Evolutionary conservation across 441 rosid genomes (phyloP).

Genomic region (Populus hybrid): DNA sequence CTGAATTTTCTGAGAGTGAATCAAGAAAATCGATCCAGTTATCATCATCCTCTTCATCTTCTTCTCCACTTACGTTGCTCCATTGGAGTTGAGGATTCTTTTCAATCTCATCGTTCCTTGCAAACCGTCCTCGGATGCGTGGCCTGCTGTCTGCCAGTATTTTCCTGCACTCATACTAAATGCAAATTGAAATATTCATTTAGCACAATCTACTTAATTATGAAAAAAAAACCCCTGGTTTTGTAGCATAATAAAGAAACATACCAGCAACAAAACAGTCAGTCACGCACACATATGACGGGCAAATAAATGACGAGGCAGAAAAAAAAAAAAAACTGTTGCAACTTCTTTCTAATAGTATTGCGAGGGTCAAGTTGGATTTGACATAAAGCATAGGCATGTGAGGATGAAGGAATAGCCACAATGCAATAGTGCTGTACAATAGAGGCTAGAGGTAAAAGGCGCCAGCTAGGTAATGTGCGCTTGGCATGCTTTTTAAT

Average conservation of each 20-base stretch:
- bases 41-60: constrained; percentile 59
- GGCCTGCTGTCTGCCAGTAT: constrained; percentile 95
- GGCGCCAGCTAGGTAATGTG: neutral
- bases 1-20: constrained; percentile 52
- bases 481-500: neutral
- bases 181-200: neutral
- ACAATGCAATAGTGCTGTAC: neutral
- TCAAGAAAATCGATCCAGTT: constrained; percentile 69
- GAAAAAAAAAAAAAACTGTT: constrained; percentile 5
- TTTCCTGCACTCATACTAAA: constrained; percentile 91
- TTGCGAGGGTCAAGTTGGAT: constrained; percentile 14
- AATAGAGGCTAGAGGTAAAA: neutral
- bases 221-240: neutral
- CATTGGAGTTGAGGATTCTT: constrained; percentile 44
- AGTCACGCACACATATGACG: neutral
- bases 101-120: constrained; percentile 75
- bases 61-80: constrained; percentile 41
- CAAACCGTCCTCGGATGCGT: constrained; percentile 88
- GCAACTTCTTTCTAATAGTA: constrained; percentile 15
- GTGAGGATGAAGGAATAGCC: neutral
- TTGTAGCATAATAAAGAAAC: neutral
- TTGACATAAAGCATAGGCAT: constrained; percentile 22
- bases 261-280: neutral
- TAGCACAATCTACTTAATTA: neutral
- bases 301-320: neutral